These are phyloP conservation scores for Scleroderma citrinum DNA, from an alignment of 768 basidiomycete species.

Conservation along the genomic window DNA sequence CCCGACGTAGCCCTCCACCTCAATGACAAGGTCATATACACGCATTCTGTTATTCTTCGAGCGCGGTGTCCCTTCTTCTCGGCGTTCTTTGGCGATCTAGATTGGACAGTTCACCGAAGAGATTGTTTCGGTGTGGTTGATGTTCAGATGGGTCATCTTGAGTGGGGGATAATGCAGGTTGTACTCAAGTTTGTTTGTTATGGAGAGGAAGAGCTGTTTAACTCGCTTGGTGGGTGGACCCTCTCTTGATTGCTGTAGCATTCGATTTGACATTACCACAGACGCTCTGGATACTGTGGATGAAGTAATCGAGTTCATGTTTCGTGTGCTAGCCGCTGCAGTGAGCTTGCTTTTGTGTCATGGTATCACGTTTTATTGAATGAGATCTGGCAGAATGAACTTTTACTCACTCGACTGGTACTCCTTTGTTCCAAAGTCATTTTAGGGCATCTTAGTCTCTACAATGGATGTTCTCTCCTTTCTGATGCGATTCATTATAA, in stretches of 20 bases:
- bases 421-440: slow-evolving; percentile 78
- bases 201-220: slow-evolving; percentile 68
- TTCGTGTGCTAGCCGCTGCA: slow-evolving; percentile 79
- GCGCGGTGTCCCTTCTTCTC: slow-evolving; percentile 81
- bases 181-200: slow-evolving; percentile 76
- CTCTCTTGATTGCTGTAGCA: background rate
- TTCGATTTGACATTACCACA: slow-evolving; percentile 21
- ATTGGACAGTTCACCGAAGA: slow-evolving; percentile 72
- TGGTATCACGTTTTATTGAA: background rate
- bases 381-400: slow-evolving; percentile 58
- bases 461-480: slow-evolving; percentile 78
- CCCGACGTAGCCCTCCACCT: slow-evolving; percentile 73
- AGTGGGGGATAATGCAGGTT: slow-evolving; percentile 67
- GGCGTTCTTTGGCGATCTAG: slow-evolving; percentile 74
- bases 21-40: slow-evolving; percentile 55
- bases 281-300: slow-evolving; percentile 64
- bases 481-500: slow-evolving; percentile 78
- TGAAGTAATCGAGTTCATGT: slow-evolving; percentile 78
- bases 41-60: slow-evolving; percentile 73
- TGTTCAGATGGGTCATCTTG: slow-evolving; percentile 68
- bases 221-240: slow-evolving; percentile 50
- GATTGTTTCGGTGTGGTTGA: slow-evolving; percentile 44
- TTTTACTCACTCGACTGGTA: slow-evolving; percentile 81
- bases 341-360: slow-evolving; percentile 38
- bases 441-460: slow-evolving; percentile 56